phyloP scores from a whole-genome alignment of 2,329 filamentous ascomycete genomes.

The Onygena corvina region DNA sequence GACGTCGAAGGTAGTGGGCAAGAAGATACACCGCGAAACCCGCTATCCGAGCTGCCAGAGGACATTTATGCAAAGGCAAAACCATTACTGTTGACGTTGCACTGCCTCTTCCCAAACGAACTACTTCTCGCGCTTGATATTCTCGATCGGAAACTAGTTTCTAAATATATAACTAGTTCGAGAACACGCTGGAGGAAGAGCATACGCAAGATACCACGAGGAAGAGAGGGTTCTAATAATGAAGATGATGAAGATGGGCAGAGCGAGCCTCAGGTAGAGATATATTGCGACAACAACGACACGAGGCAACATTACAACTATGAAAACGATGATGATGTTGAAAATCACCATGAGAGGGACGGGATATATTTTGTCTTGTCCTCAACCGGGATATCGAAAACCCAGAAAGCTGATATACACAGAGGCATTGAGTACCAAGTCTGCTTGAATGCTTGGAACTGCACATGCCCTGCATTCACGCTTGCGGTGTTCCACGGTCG shows the following conservation, averaged over 20 bases:
- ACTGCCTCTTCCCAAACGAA: constrained; percentile 70
- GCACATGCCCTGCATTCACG: constrained; percentile 74
- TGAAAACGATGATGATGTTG: neutral
- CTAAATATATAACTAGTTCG: constrained; percentile 16
- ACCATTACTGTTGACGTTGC: constrained; percentile 61
- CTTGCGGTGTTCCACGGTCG: constrained; percentile 49
- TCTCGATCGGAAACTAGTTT: constrained; percentile 64
- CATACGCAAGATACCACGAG: neutral
- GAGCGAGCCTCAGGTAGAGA: neutral
- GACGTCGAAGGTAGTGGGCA: neutral
- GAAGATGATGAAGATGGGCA: neutral
- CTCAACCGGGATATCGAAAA: constrained; percentile 17
- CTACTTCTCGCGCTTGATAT: constrained; percentile 78
- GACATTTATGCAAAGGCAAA: constrained; percentile 26
- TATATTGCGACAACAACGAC: neutral
- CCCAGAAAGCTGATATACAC: constrained; percentile 10
- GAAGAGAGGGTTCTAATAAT: constrained; percentile 1
- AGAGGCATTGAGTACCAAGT: constrained; percentile 51
- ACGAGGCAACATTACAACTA: constrained; percentile 3
- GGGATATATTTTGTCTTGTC: constrained; percentile 55
- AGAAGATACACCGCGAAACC: constrained; percentile 4
- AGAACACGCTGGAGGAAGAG: neutral
- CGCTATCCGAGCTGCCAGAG: constrained; percentile 11
- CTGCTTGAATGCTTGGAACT: constrained; percentile 67
- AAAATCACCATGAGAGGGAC: neutral